These are phyloP conservation scores for Hygrophila difformis DNA, from an alignment of 257 asterid species.

Conservation along the genomic window DNA sequence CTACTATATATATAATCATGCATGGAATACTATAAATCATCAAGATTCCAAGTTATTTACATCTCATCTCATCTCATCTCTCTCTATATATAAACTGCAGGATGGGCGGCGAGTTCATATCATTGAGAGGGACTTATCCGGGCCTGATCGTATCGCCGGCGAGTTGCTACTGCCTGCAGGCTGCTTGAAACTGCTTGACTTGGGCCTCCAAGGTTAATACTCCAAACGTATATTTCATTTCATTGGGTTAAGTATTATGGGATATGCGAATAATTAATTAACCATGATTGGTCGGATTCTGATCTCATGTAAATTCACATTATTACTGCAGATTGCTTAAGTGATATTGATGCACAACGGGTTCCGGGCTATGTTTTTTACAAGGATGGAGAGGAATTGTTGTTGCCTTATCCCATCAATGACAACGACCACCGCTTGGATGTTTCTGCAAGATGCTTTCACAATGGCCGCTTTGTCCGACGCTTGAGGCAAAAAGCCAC, in stretches of 20 bases:
- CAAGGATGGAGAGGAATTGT: slow-evolving; percentile 39
- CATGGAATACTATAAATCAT: too few species aligned
- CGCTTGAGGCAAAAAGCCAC: slow-evolving; percentile 47
- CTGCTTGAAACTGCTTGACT: slow-evolving; percentile 33
- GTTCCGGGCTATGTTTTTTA: slow-evolving; percentile 48
- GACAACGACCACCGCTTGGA: slow-evolving; percentile 28
- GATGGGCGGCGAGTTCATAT: slow-evolving; percentile 37
- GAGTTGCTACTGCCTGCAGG: slow-evolving; percentile 46
- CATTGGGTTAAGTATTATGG: too few species aligned
- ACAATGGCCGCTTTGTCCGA: slow-evolving; percentile 44
- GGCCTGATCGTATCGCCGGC: slow-evolving; percentile 38
- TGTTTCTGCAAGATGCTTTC: slow-evolving; percentile 47
- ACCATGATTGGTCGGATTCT: too few species aligned
- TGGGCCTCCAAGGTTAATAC: slow-evolving; percentile 29
- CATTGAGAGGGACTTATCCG: slow-evolving; percentile 35
- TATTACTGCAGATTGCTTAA: slow-evolving; percentile 46
- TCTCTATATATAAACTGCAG: too few species aligned
- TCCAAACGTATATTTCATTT: neutral
- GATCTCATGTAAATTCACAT: too few species aligned
- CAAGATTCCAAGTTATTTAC: too few species aligned
- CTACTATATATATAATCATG: too few species aligned
- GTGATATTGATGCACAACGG: slow-evolving; percentile 42
- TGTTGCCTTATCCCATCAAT: slow-evolving; percentile 36
- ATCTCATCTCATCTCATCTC: too few species aligned
- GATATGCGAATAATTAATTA: neutral